Conservation (phyloP, 495 filamentous ascomycete genomes). For the Amniculicola lignicola region DNA sequence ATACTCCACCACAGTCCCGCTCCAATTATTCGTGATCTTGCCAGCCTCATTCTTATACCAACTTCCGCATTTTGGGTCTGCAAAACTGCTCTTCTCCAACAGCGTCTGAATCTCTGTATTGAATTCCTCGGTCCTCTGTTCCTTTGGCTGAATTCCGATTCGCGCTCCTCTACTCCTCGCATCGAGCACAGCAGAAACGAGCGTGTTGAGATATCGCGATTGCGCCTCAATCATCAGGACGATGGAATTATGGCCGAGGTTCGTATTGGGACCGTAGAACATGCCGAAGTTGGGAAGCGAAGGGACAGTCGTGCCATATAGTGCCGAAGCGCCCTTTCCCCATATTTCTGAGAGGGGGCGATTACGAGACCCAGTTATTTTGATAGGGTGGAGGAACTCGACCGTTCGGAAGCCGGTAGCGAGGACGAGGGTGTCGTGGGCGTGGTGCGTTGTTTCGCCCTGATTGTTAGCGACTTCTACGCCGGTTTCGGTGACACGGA, state of each 20-base stretch:
- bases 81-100: conserved; percentile 48
- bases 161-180: conserved; percentile 42
- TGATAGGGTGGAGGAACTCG: conserved; percentile 56
- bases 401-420: conserved; percentile 57
- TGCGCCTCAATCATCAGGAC: conserved; percentile 62
- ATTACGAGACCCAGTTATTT: conserved; percentile 47
- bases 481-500: conserved; percentile 43
- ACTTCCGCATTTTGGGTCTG: conserved; percentile 52
- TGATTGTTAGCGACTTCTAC: conserved; percentile 44
- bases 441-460: conserved; percentile 33
- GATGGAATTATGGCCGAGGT: conserved; percentile 54
- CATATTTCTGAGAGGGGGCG: conserved; percentile 50
- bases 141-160: conserved; percentile 44
- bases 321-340: conserved; percentile 48
- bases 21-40: conserved; percentile 58
- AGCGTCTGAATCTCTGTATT: conserved; percentile 49
- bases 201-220: conserved; percentile 49
- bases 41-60: conserved; percentile 58
- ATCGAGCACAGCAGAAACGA: conserved; percentile 46
- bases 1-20: conserved; percentile 50
- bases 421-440: conserved; percentile 54
- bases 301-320: conserved; percentile 49
- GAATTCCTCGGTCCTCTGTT: conserved; percentile 41
- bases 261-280: conserved; percentile 59
- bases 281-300: conserved; percentile 57